A percentile compares a stretch with the other conserved stretches of the same genome.
Conservation (phyloP, 495 filamentous ascomycete species). For the Neurospora sp. region DNA sequence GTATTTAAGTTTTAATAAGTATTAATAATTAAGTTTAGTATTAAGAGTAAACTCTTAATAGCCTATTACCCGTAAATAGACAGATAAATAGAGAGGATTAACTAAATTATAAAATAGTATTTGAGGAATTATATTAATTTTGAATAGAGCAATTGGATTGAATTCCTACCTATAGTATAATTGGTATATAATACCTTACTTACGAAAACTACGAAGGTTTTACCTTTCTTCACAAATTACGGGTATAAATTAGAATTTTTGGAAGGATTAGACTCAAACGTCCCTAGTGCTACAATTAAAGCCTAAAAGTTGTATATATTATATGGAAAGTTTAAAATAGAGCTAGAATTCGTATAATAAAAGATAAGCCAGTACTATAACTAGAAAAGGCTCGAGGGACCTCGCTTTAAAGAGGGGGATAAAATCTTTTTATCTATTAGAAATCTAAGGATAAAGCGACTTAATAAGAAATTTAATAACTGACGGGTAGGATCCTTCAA, state of each 20-base stretch:
- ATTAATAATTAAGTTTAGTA: no score
- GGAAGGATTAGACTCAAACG: background rate
- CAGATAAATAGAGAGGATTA: background rate
- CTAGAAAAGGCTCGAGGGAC: background rate
- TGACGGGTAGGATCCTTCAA: no score
- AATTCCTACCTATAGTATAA: background rate
- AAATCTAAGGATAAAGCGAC: no score
- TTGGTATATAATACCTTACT: background rate
- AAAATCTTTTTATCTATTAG: background rate
- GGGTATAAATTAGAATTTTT: background rate
- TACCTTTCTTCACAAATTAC: background rate
- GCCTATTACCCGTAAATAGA: background rate
- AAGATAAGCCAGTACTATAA: background rate
- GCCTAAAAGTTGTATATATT: no score
- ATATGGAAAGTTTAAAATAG: background rate
- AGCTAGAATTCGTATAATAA: background rate
- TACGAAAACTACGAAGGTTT: background rate
- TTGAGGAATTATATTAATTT: background rate
- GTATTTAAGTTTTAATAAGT: no score
- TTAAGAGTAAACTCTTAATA: no score
- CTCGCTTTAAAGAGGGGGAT: background rate
- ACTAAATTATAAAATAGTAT: constrained; percentile 1
- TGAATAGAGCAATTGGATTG: background rate
- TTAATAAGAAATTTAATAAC: no score
- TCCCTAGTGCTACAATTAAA: background rate